phyloP scores from a whole-genome alignment of 2,329 filamentous ascomycete species.

The Cladosporium sp. region DNA sequence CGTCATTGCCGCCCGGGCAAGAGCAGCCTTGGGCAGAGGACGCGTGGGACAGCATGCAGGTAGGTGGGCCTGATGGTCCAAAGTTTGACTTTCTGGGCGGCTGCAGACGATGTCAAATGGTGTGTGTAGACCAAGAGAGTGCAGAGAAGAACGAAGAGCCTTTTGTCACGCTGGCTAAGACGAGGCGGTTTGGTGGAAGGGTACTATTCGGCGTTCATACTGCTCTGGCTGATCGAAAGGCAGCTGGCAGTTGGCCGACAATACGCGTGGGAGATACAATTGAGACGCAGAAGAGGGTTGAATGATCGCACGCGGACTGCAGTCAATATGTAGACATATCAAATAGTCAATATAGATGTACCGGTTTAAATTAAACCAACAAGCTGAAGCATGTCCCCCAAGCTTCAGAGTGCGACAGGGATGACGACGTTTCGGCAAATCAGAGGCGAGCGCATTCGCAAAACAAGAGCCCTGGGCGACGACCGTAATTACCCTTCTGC shows the following conservation, averaged over 20 bases:
- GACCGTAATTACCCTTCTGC: neutral
- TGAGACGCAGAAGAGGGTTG: conserved; percentile 8
- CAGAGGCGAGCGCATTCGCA: neutral
- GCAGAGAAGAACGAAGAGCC: conserved; percentile 76
- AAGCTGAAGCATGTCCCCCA: neutral
- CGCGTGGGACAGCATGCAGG: conserved; percentile 62
- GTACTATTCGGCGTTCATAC: conserved; percentile 85
- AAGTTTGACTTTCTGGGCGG: conserved; percentile 69
- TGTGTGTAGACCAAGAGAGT: conserved; percentile 84
- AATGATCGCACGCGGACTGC: too few relatives aligned
- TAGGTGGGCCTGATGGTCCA: conserved; percentile 51
- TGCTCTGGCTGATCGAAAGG: conserved; percentile 13
- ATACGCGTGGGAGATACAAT: conserved; percentile 20
- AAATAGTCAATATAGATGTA: too few relatives aligned
- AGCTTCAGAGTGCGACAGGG: neutral
- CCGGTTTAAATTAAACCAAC: conserved; percentile 1
- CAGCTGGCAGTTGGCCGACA: conserved; percentile 1
- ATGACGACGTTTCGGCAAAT: neutral
- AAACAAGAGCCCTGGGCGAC: neutral
- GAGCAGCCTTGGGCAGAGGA: conserved; percentile 74
- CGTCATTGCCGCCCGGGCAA: conserved; percentile 36
- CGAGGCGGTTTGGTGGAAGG: conserved; percentile 74
- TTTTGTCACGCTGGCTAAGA: conserved; percentile 82
- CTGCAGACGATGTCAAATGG: conserved; percentile 91
- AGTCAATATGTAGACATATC: too few relatives aligned